Base-by-base conservation (phyloP, 352 stramenopile genomes). In the Phytophthora capsici region DNA sequence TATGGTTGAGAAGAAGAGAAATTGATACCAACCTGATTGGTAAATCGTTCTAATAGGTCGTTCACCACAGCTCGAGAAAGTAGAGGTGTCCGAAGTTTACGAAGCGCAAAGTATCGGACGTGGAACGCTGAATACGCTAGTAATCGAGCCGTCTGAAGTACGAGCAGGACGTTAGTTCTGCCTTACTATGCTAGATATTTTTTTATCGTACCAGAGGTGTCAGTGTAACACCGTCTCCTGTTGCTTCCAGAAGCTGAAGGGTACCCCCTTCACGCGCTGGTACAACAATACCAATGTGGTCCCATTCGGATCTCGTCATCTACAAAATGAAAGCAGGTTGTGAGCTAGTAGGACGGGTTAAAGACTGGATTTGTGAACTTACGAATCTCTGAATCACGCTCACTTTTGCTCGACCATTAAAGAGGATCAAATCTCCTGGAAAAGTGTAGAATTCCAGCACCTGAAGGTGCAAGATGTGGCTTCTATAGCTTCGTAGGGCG, bases 281-380 rank as follows among this genome's bases (percentile, higher is more conserved):
- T 17, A 89, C 74, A 28, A 91, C 75, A 4, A 91, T 44, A 0
- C 65, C 82, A 8, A 89, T 73, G 45, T 91, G 82, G 32, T 91
- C 82, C 82, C 82, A 91, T 66, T 91, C 76, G 0, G 82, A 80
- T 14, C 78, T 68, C 6, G 82, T 90, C 50, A 86, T 57, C 77
- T 86, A 43, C 7, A 37, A 6, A 8, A 45, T 28, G 13, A 7
- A 45, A 45, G 19, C 2, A 36, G n/a, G 28, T 12, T n/a, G 12
- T 34, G 26, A 38, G 19, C 22, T 32, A 32, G 28, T 16, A 16
- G 5, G 17, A 25, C 28, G 3, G 28, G 25, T 28, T 32, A 8
- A 32, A 13, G 28, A 32, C 28, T 32, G 28, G 12, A 32, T 40
- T 10, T 43, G 52, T 16, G 28, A 0, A 59, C 69, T 50, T n/a